Conservation (phyloP, 768 basidiomycete genomes). For the Gloeophyllum trabeum region DNA sequence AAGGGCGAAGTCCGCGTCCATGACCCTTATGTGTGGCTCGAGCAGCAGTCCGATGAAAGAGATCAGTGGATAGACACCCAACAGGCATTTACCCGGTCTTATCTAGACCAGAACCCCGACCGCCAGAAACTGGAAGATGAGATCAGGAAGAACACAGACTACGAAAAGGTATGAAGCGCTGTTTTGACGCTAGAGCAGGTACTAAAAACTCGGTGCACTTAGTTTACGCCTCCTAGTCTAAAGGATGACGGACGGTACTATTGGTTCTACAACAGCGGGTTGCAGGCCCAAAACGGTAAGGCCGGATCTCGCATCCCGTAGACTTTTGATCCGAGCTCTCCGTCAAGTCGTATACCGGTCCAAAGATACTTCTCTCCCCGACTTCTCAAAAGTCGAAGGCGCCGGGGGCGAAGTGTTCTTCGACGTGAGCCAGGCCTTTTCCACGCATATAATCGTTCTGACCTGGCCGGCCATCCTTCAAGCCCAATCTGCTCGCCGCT, state of each 20-base stretch:
- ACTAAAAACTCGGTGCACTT: too few species aligned
- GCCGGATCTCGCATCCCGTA: conserved; percentile 1
- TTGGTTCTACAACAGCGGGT: conserved; percentile 70
- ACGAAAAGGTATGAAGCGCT: conserved; percentile 26
- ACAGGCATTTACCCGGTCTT: conserved; percentile 41
- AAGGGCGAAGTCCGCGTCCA: conserved; percentile 50
- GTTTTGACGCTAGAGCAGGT: background rate
- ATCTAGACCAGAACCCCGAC: conserved; percentile 56
- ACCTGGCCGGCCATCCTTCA: background rate
- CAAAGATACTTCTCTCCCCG: conserved; percentile 38
- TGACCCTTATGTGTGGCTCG: conserved; percentile 73
- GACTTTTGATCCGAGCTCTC: background rate
- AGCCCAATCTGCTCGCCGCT: conserved; percentile 61
- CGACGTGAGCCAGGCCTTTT: conserved; percentile 45
- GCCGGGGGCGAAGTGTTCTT: conserved; percentile 65
- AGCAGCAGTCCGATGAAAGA: conserved; percentile 50
- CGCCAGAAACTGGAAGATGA: conserved; percentile 43
- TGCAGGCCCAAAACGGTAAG: conserved; percentile 51
- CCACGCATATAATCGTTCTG: background rate
- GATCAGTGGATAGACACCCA: conserved; percentile 54
- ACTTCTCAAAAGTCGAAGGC: conserved; percentile 22
- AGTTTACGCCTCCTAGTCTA: conserved; percentile 56
- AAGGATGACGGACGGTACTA: conserved; percentile 68
- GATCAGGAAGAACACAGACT: conserved; percentile 44
- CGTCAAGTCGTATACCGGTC: conserved; percentile 58